Percentiles rank a stretch among this genome's conserved stretches.
phyloP scores from a whole-genome alignment of 2,329 filamentous ascomycete genomes.

The Iodosphaeria phyllophila region DNA sequence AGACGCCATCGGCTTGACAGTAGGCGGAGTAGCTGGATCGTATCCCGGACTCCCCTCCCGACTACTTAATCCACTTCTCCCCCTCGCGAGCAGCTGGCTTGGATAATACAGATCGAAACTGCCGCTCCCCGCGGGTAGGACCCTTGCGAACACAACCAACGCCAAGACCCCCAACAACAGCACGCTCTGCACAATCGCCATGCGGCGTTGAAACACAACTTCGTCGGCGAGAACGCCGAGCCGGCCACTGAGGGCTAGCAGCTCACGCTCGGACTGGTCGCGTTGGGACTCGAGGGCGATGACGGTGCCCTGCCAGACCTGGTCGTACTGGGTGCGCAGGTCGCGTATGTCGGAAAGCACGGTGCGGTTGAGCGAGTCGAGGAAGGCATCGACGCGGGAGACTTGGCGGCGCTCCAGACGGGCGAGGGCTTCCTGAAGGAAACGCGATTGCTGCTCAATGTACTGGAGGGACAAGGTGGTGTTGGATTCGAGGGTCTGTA shows the following conservation, averaged over 20 bases:
- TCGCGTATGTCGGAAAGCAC: slow-evolving; percentile 64
- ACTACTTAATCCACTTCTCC: slow-evolving; percentile 8
- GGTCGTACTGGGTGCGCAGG: slow-evolving; percentile 76
- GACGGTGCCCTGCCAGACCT: slow-evolving; percentile 90
- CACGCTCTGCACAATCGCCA: slow-evolving; percentile 81
- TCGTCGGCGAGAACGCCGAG: slow-evolving; percentile 88
- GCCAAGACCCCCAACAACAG: slow-evolving; percentile 74
- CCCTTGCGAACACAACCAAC: slow-evolving; percentile 63
- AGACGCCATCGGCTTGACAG: too few species aligned
- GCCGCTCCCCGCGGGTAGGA: slow-evolving; percentile 19
- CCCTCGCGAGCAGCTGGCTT: slow-evolving; percentile 10
- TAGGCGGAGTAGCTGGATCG: slow-evolving; percentile 2
- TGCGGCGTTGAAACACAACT: slow-evolving; percentile 69
- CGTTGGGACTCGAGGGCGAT: slow-evolving; percentile 80
- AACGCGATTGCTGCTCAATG: slow-evolving; percentile 87
- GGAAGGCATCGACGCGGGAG: slow-evolving; percentile 62
- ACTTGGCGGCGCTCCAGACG: slow-evolving; percentile 79
- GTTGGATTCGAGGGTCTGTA: slow-evolving; percentile 82
- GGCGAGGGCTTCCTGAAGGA: slow-evolving; percentile 70
- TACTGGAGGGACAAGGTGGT: slow-evolving; percentile 86
- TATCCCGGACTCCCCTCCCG: slow-evolving; percentile 4
- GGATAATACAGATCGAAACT: slow-evolving; percentile 13
- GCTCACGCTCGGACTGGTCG: slow-evolving; percentile 66
- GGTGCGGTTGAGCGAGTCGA: slow-evolving; percentile 72
- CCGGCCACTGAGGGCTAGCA: slow-evolving; percentile 61